Base-by-base conservation (phyloP, 2,329 filamentous ascomycete genomes). In the Ambrosiella beaveri region DNA sequence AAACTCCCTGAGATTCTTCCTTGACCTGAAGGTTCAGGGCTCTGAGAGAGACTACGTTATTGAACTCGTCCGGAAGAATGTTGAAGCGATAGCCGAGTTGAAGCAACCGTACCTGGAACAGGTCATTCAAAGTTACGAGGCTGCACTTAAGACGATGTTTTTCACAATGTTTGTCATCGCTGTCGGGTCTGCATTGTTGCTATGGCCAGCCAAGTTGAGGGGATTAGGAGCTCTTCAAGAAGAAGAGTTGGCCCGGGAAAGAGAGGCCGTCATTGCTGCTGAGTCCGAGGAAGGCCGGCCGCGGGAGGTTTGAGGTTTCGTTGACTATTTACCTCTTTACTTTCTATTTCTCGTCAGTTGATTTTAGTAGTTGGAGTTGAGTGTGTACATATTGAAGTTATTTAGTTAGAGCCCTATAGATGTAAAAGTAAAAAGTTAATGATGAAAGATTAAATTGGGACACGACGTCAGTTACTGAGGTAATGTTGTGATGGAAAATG, bases 1-100 rank as follows among this genome's bases (percentile, higher is more conserved):
- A 70, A 88, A 88, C 64, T 75, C 79, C 0, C 71, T 91, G 56
- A 69, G 78, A 7, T 69, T 73, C 15, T 83, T 82, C 63, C 73
- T 91, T 4, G 68, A 77, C 3, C 62, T 66, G 9, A 74, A 77
- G 39, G 82, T 90, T 7, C 74, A 72, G 0, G 83, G 80, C 0
- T 71, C 72, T 0, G 72, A 80, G 27, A 85, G 81, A 64, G 72
- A 73, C 0, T 70, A 74, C 52, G 70, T 82, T n/a, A 75, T 82
- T 45, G 69, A 68, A 50, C 67, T 66, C 49, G 78, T 80, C 3
- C 69, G 79, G 50, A 69, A 70, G 61, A 79, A 74, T n/a, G 77
- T 82, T 19, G 75, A 76, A 64, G 74, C 75, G 5, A 72, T 82
- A 2, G 66, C 70, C 6, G 65, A 66, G 27, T 65, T 82, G 39